phyloP scores from a whole-genome alignment of 768 basidiomycete genomes.

The Suillus subaureus region DNA sequence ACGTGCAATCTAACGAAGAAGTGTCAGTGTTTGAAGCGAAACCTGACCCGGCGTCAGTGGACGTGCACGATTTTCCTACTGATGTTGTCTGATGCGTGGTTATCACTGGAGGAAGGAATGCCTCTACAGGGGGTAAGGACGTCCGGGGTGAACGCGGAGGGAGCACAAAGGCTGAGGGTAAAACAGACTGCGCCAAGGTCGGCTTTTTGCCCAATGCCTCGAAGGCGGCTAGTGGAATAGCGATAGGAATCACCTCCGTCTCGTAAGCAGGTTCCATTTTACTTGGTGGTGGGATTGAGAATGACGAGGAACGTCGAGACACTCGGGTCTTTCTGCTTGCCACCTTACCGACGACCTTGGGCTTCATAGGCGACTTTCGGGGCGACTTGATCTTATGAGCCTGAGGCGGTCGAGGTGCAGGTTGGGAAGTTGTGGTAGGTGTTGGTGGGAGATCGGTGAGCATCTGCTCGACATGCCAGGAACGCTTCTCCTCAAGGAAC shows the following conservation, averaged over 20 bases:
- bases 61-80: not conserved
- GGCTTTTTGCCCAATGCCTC: slow-evolving; percentile 24
- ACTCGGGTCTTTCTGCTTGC: slow-evolving; percentile 47
- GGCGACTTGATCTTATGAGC: slow-evolving; percentile 35
- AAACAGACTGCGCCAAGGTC: slow-evolving; percentile 46
- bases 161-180: slow-evolving; percentile 73
- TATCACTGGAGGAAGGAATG: slow-evolving; percentile 33
- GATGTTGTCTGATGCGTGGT: slow-evolving; percentile 20
- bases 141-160: slow-evolving; percentile 78
- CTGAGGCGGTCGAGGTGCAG: slow-evolving; percentile 29
- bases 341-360: slow-evolving; percentile 49
- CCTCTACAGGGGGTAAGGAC: slow-evolving; percentile 55
- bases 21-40: slow-evolving; percentile 6
- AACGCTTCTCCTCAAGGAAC: slow-evolving; percentile 69
- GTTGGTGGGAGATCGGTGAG: slow-evolving; percentile 57
- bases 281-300: slow-evolving; percentile 37
- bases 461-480: slow-evolving; percentile 70
- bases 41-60: not conserved
- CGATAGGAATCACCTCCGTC: slow-evolving; percentile 49
- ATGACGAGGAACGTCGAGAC: slow-evolving; percentile 48
- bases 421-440: slow-evolving; percentile 31
- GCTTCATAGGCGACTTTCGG: slow-evolving; percentile 48
- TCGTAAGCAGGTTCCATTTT: slow-evolving; percentile 49
- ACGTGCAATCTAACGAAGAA: slow-evolving; percentile 19
- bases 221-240: slow-evolving; percentile 25